These are phyloP conservation scores for Dictyostelium brefeldianum DNA, from an alignment of 78 protist species.

Conservation along the genomic window DNA sequence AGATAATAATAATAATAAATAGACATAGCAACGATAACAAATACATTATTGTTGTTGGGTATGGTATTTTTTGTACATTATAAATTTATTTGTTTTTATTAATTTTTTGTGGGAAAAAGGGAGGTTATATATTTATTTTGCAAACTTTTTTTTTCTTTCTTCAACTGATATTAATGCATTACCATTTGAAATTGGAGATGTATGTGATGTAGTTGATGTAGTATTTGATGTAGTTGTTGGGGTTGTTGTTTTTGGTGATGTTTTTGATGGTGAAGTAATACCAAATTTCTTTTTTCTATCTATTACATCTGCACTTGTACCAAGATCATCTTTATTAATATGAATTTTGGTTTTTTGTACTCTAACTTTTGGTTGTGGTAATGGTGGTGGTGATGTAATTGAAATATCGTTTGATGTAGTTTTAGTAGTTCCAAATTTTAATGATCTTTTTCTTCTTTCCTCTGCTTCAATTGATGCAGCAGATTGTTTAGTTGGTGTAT, in stretches of 20 bases:
- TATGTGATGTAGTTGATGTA: neutral
- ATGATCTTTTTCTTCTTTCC: conserved; percentile 13
- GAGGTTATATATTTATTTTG: neutral
- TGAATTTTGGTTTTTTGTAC: conserved; percentile 16
- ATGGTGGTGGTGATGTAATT: conserved; percentile 42
- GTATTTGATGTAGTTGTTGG: neutral
- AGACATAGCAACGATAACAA: neutral
- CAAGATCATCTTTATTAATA: neutral
- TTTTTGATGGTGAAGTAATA: neutral
- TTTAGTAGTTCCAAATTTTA: conserved; percentile 25
- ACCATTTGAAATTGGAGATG: neutral
- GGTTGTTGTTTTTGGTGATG: neutral
- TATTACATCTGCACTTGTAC: neutral
- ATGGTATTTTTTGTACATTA: neutral
- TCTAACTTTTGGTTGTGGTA: neutral
- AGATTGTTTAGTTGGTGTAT: neutral
- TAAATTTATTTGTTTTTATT: neutral
- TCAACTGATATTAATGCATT: neutral
- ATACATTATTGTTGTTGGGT: neutral
- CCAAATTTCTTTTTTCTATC: conserved; percentile 56
- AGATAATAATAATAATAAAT: no score
- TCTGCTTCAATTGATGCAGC: conserved; percentile 21
- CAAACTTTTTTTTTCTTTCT: neutral
- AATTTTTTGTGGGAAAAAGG: neutral
- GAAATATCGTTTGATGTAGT: neutral